Evolutionary conservation across 2,329 filamentous ascomycete genomes (phyloP).

Genomic region (Cladobotryum mycophilum): DNA sequence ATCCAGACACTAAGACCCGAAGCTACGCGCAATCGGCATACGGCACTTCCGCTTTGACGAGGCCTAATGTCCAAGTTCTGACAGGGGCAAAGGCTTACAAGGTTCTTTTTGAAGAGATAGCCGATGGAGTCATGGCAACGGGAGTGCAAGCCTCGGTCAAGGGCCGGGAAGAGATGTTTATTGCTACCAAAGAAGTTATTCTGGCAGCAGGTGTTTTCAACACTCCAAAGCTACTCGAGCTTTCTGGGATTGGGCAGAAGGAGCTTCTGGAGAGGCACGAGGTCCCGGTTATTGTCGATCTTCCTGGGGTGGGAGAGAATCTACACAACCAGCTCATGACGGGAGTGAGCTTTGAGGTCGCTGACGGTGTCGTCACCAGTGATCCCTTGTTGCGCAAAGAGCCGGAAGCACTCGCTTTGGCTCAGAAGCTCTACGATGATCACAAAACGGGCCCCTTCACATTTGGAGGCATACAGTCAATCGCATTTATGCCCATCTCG

Average conservation of each 20-base stretch:
- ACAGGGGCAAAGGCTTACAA: no score
- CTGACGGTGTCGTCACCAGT: constrained; percentile 21
- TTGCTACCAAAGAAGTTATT: constrained; percentile 34
- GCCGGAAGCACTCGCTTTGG: no score
- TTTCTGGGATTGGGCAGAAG: constrained; percentile 35
- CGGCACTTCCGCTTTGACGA: no score
- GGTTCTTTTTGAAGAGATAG: no score
- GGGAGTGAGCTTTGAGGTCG: constrained; percentile 26
- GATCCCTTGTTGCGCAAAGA: constrained; percentile 25
- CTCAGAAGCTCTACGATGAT: no score
- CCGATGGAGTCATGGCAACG: constrained; percentile 2
- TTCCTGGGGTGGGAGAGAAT: constrained; percentile 33
- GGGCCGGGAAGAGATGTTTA: constrained; percentile 7
- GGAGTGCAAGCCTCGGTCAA: constrained; percentile 1
- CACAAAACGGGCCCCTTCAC: no score
- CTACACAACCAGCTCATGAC: constrained; percentile 27
- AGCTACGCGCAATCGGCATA: no score
- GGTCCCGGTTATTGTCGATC: constrained; percentile 26
- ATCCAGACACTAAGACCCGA: no score
- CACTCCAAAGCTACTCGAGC: constrained; percentile 37
- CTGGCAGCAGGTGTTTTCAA: constrained; percentile 37
- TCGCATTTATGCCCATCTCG: no score
- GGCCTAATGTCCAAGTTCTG: no score
- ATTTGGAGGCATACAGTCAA: no score
- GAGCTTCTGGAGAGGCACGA: constrained; percentile 26